These are phyloP conservation scores for Lagerstroemia speciosa DNA, from an alignment of 345 rosid genomes.

Conservation along the genomic window DNA sequence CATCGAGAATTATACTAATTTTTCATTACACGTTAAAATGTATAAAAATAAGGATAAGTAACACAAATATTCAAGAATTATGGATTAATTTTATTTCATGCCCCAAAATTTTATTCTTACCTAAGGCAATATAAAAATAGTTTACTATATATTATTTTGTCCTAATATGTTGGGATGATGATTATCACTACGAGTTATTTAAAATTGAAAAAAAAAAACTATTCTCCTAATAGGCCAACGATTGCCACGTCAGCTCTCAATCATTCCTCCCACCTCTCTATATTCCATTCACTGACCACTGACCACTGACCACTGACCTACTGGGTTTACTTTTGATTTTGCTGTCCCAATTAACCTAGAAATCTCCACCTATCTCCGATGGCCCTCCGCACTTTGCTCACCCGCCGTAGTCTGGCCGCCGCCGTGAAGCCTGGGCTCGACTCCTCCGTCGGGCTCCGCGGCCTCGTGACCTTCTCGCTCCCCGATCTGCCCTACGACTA, in stretches of 20 bases:
- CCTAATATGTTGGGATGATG: too few species aligned
- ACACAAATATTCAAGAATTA: too few species aligned
- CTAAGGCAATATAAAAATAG: too few species aligned
- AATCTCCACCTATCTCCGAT: conserved; percentile 15
- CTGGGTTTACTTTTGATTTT: neutral
- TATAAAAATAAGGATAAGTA: too few species aligned
- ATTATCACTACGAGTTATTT: too few species aligned
- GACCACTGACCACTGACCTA: neutral
- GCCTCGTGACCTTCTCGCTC: conserved; percentile 59
- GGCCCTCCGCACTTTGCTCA: conserved; percentile 54
- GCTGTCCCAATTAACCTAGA: neutral
- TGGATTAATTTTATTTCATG: too few species aligned
- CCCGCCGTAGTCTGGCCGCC: conserved; percentile 27
- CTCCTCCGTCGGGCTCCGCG: conserved; percentile 15
- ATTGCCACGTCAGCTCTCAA: neutral
- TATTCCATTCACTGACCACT: neutral
- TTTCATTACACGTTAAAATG: too few species aligned
- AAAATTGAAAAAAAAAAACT: neutral
- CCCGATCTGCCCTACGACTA: conserved; percentile 93
- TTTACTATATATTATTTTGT: too few species aligned
- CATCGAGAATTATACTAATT: too few species aligned
- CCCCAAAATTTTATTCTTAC: too few species aligned
- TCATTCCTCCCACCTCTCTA: neutral
- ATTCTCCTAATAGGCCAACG: neutral
- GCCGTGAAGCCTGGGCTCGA: conserved; percentile 7